Evolutionary conservation across 164 flowering plant genomes (phyloP).

Genomic region (Dillenia suffruticosa): DNA sequence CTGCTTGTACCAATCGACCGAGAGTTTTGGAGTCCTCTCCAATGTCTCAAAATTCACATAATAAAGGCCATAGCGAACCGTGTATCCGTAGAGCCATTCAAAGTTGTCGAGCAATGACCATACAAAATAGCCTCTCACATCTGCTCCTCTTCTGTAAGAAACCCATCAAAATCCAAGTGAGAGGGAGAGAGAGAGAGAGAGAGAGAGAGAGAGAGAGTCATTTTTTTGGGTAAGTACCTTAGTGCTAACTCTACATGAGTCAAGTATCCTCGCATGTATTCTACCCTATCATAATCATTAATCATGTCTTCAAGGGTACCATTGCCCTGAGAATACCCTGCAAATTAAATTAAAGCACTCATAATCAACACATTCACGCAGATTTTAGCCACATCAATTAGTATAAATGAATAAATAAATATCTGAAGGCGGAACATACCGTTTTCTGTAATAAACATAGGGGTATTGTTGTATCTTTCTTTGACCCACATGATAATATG

Average conservation of each 20-base stretch:
- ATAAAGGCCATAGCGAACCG: not conserved
- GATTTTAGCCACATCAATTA: no score
- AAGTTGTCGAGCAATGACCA: constrained; percentile 2
- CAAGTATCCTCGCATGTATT: constrained; percentile 1
- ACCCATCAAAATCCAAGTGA: not conserved
- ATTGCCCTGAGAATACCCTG: constrained; percentile 1
- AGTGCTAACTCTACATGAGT: not conserved
- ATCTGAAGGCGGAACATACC: not conserved
- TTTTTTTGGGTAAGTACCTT: not conserved
- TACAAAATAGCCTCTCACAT: constrained; percentile 1
- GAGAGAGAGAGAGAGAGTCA: no score
- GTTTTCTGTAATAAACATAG: constrained; percentile 2
- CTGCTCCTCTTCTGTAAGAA: not conserved
- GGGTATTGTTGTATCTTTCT: constrained; percentile 1
- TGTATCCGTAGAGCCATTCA: constrained; percentile 1
- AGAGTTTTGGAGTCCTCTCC: constrained; percentile 2
- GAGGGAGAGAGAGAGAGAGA: not conserved
- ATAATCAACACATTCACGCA: not conserved
- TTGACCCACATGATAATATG: not conserved
- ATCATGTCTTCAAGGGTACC: not conserved
- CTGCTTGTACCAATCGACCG: not conserved
- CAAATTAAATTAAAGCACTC: not conserved
- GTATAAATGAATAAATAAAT: no score
- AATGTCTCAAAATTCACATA: not conserved
- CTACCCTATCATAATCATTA: not conserved